Conservation (phyloP, 257 asterid genomes). For the Ehretia macrophylla region DNA sequence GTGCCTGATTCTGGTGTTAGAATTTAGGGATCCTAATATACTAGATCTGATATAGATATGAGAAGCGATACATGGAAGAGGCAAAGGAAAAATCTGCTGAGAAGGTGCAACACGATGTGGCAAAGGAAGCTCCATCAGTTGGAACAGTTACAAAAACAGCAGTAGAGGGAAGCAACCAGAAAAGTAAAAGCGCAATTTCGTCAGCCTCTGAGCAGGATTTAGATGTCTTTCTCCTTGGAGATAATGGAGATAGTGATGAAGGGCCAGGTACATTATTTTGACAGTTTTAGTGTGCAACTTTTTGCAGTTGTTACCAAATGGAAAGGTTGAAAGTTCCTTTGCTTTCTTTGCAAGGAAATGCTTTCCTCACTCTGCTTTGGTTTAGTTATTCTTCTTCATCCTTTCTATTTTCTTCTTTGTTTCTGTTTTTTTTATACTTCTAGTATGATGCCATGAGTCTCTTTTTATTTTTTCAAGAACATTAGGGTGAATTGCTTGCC, state of each 20-base stretch:
- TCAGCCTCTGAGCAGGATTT: constrained; percentile 80
- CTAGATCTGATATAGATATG: constrained; percentile 46
- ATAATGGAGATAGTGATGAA: constrained; percentile 70
- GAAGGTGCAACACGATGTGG: constrained; percentile 41
- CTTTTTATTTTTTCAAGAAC: neutral
- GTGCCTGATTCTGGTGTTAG: neutral
- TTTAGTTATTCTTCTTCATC: neutral
- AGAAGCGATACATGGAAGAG: constrained; percentile 63
- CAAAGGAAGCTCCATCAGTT: constrained; percentile 38
- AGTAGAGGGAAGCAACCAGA: constrained; percentile 32
- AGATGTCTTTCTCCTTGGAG: constrained; percentile 94
- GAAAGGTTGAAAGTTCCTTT: neutral
- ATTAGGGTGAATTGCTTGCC: no score
- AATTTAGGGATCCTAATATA: constrained; percentile 17
- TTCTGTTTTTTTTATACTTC: no score
- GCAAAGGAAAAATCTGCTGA: constrained; percentile 47
- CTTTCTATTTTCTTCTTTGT: neutral
- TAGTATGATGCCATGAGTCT: neutral
- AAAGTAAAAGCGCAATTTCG: constrained; percentile 40
- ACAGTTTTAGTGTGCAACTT: neutral
- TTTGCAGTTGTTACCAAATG: neutral
- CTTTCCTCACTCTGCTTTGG: neutral
- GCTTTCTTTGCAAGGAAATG: neutral
- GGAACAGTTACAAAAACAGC: constrained; percentile 41
- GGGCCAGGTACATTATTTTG: constrained; percentile 62